Base-by-base conservation (phyloP, 768 basidiomycete genomes). In the Collybia sp. region DNA sequence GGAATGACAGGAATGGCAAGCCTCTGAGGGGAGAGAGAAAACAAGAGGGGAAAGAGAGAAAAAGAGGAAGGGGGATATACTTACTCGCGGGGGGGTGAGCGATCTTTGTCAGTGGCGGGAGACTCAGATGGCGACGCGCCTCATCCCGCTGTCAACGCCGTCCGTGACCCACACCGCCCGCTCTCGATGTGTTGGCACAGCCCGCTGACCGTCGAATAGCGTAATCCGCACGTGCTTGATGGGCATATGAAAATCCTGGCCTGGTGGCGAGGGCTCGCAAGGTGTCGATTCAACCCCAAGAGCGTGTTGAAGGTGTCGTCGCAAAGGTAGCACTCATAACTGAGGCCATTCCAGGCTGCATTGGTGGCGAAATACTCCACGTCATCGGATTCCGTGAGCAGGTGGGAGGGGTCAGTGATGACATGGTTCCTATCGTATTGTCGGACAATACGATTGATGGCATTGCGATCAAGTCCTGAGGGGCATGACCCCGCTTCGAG, bases 161-260 rank as follows among this genome's bases (percentile, higher is more conserved):
- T 73, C 59, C 65, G 82, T 63, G 1, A 62, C 59, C 6, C 79
- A 58, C 85, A 87, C 19, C 50, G 61, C 52, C 75, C 77, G 55
- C 78, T 81, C 66, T 86, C 83, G 30, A 86, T 71, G 58, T 87
- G 83, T 62, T 80, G 77, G 37, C 74, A 75, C 44, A 87, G 59
- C 3, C 56, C 81, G 45, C 83, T 84, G 30, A 86, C 68, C 12
- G 78, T 72, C 6, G 43, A 50, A 55, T 82, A 85, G 30, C 60
- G 57, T 17, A 41, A 25, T 2, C 44, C 53, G 53, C 85, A 87
- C 10, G 59, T 61, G 6, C 45, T 49, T 37, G 70, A 58, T 3
- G 80, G 81, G 62, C 85, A 87, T 2, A 71, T 53, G 53, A 81
- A 85, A 2, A 73, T 65, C 57, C 66, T 70, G 1, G 72, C 67